Evolutionary conservation across 192 early-diverging fungal species (phyloP), one percentile per base, ranked within the genome.

Genomic region (Chytriomyces sp.): DNA sequence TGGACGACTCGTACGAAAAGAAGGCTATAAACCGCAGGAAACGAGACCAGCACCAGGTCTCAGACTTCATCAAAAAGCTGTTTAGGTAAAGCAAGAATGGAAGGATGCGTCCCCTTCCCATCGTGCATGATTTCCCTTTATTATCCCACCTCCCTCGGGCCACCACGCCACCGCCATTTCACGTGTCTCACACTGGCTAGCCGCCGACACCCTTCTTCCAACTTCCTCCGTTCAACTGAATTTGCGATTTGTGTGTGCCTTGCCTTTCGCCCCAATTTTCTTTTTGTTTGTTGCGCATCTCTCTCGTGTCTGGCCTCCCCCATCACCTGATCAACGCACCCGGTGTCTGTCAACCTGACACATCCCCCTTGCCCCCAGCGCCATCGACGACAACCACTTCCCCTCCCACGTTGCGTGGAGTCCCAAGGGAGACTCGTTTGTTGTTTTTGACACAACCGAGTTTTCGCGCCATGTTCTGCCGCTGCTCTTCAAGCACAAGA

Each of bases 381-480:
- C 59, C 5, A 61, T 61, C 38, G 28, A 33, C 19, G 25, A 39
- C 59, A 17, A n/a, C 14, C 1, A 52, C 25, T 25, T 63, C 57
- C 25, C 30, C 53, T 34, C 25, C 33, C 55, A 17, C 30, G 19
- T 63, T 25, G 8, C 12, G 57, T 88, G 88, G 41, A 33, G 44
- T 57, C 32, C 7, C 14, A n/a, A 0, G 57, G 54, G 56, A 33
- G 55, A 44, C 17, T 75, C 63, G 3, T 82, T 59, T 73, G 73
- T 59, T 44, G 76, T 28, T 73, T 64, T 5, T 8, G 54, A 77
- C 44, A 5, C n/a, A n/a, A 57, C 30, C 39, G 77, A 73, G 26
- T 73, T 80, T 44, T 58, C 78, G 14, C 30, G 59, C 17, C 14
- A 22, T 22, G 71, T 80, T 4, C 66, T 80, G 30, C 78, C 78